Conservation (phyloP, 768 basidiomycete genomes). For the Naganishia vishniacii region DNA sequence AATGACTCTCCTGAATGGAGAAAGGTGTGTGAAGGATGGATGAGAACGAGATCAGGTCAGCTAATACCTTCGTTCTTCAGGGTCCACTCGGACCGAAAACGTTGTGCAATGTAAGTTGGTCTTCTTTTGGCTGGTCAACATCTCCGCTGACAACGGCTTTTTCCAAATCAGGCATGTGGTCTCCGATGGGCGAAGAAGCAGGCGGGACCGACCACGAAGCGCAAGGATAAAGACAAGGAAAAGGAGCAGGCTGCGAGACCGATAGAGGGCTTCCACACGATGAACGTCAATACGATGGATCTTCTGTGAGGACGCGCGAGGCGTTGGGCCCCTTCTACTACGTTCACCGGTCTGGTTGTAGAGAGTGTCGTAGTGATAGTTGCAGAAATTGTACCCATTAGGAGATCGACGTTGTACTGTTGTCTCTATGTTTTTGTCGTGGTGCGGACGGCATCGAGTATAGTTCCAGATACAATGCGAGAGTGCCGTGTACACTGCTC, state of each 20-base stretch:
- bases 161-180: slow-evolving; percentile 68
- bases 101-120: slow-evolving; percentile 68
- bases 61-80: slow-evolving; percentile 44
- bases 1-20: slow-evolving; percentile 98
- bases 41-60: background rate
- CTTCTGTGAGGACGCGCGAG: background rate
- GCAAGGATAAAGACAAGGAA: slow-evolving; percentile 24
- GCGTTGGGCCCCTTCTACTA: too few relatives aligned
- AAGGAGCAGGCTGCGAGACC: slow-evolving; percentile 8
- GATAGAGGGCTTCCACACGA: background rate
- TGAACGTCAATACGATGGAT: slow-evolving; percentile 16
- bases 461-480: too few relatives aligned
- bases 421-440: too few relatives aligned
- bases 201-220: slow-evolving; percentile 23
- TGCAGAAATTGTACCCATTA: too few relatives aligned
- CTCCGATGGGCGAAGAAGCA: slow-evolving; percentile 82
- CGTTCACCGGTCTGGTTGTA: too few relatives aligned
- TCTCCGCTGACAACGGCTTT: background rate
- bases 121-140: background rate
- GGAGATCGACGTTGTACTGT: too few relatives aligned
- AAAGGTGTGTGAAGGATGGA: slow-evolving; percentile 54
- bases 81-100: slow-evolving; percentile 94
- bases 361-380: too few relatives aligned
- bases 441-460: too few relatives aligned
- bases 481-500: too few relatives aligned